Evolutionary conservation across 345 rosid genomes (phyloP).

Genomic region (Linum usitatissimum): DNA sequence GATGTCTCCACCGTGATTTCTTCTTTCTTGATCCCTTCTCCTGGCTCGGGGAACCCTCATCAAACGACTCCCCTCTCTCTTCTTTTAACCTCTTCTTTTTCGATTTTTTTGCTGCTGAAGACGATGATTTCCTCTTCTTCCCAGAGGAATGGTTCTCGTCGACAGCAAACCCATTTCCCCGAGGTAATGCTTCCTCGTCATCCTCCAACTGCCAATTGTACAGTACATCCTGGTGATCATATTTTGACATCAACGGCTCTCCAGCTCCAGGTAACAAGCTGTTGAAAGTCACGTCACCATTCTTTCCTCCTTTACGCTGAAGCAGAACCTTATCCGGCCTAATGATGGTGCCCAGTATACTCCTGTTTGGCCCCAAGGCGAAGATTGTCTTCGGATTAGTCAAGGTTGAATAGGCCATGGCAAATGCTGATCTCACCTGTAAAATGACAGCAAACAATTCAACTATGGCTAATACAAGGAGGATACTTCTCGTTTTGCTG

Average conservation of each 20-base stretch:
- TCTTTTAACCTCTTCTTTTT: slow-evolving; percentile 31
- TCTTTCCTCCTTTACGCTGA: slow-evolving; percentile 70
- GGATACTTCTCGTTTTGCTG: background rate
- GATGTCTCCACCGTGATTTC: slow-evolving; percentile 16
- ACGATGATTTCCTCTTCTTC: slow-evolving; percentile 38
- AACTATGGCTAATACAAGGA: background rate
- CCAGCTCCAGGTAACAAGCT: slow-evolving; percentile 81
- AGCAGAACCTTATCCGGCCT: slow-evolving; percentile 63
- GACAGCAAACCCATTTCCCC: slow-evolving; percentile 33
- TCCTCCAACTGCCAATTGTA: slow-evolving; percentile 65
- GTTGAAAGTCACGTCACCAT: slow-evolving; percentile 53
- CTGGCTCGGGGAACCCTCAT: slow-evolving; percentile 23
- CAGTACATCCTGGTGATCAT: slow-evolving; percentile 36
- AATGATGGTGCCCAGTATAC: slow-evolving; percentile 87
- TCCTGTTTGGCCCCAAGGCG: slow-evolving; percentile 54
- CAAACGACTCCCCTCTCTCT: slow-evolving; percentile 8
- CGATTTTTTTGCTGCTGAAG: slow-evolving; percentile 32
- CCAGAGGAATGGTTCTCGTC: slow-evolving; percentile 25
- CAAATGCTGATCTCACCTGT: slow-evolving; percentile 90
- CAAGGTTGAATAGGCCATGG: slow-evolving; percentile 62
- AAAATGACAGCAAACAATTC: slow-evolving; percentile 2
- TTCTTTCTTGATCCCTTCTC: slow-evolving; percentile 23
- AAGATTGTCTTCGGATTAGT: slow-evolving; percentile 54
- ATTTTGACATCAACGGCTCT: slow-evolving; percentile 39
- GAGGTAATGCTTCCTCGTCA: slow-evolving; percentile 60